These are phyloP conservation scores for Exophiala sp. DNA, from an alignment of 2,329 filamentous ascomycete genomes.

Conservation along the genomic window DNA sequence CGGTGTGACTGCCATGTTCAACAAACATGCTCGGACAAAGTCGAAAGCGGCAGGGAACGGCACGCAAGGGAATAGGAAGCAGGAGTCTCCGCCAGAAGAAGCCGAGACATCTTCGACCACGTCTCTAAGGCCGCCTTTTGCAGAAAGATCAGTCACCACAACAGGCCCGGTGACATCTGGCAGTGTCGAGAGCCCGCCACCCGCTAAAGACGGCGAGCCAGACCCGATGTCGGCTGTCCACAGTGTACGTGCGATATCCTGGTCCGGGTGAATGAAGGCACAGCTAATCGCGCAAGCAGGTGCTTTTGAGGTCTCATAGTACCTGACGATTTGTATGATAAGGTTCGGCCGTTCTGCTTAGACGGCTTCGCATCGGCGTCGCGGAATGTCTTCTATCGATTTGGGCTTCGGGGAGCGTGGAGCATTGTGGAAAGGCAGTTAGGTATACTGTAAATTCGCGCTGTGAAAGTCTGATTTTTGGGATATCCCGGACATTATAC, in stretches of 20 bases:
- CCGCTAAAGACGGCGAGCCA: slow-evolving; percentile 55
- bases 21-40: slow-evolving; percentile 60
- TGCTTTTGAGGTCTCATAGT: slow-evolving; percentile 26
- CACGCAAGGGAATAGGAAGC: slow-evolving; percentile 1
- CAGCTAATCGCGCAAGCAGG: slow-evolving; percentile 20
- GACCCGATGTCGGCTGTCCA: slow-evolving; percentile 46
- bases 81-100: neutral
- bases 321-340: slow-evolving; percentile 9
- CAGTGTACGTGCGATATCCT: slow-evolving; percentile 23
- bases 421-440: slow-evolving; percentile 3
- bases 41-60: slow-evolving; percentile 24
- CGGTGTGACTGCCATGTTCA: slow-evolving; percentile 60
- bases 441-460: slow-evolving; percentile 1
- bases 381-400: neutral
- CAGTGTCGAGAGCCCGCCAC: slow-evolving; percentile 57
- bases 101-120: neutral
- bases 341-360: neutral
- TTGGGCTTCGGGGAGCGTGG: neutral
- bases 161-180: slow-evolving; percentile 53
- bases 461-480: neutral
- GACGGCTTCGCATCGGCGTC: slow-evolving; percentile 11
- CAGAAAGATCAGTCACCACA: slow-evolving; percentile 64
- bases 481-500: neutral
- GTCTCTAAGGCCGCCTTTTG: slow-evolving; percentile 46
- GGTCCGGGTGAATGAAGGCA: slow-evolving; percentile 11